A percentile compares a stretch with the other conserved stretches of the same genome.
phyloP scores from a whole-genome alignment of 2,329 filamentous ascomycete species.

The Simplicillium aogashimaense region DNA sequence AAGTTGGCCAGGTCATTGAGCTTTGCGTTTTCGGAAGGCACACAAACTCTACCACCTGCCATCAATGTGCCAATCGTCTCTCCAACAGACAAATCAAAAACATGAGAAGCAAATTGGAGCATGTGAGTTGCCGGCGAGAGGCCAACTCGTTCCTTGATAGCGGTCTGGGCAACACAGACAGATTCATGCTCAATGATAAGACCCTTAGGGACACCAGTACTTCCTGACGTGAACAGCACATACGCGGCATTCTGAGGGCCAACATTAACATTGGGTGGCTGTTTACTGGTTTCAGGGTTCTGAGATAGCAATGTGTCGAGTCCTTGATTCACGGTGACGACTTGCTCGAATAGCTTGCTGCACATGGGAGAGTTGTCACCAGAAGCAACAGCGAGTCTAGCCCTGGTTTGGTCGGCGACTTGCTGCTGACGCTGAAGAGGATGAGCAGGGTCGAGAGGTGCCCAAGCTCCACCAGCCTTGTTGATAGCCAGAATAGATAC shows the following conservation, averaged over 20 bases:
- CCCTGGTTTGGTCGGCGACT: constrained; percentile 5
- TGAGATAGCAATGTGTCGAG: neutral
- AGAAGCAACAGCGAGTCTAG: constrained; percentile 5
- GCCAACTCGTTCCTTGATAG: constrained; percentile 4
- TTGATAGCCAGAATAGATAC: neutral
- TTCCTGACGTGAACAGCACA: constrained; percentile 45
- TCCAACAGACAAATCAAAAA: constrained; percentile 4
- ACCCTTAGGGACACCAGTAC: constrained; percentile 39
- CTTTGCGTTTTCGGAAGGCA: constrained; percentile 6
- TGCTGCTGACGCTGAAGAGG: constrained; percentile 3
- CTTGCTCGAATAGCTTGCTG: constrained; percentile 10
- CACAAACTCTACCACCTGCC: constrained; percentile 4
- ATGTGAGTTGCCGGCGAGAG: neutral
- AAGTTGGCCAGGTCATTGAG: constrained; percentile 3
- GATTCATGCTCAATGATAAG: constrained; percentile 22
- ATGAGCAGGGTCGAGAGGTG: constrained; percentile 15
- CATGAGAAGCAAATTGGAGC: constrained; percentile 7
- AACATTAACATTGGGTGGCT: neutral
- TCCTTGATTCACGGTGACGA: neutral
- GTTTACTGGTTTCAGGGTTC: neutral
- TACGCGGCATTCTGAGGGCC: constrained; percentile 5
- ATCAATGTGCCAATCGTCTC: constrained; percentile 4
- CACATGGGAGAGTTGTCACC: constrained; percentile 6
- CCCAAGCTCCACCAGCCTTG: constrained; percentile 5
- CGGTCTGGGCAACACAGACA: constrained; percentile 6